Evolutionary conservation across 768 basidiomycete species (phyloP).

Genomic region (Boletus sp.): DNA sequence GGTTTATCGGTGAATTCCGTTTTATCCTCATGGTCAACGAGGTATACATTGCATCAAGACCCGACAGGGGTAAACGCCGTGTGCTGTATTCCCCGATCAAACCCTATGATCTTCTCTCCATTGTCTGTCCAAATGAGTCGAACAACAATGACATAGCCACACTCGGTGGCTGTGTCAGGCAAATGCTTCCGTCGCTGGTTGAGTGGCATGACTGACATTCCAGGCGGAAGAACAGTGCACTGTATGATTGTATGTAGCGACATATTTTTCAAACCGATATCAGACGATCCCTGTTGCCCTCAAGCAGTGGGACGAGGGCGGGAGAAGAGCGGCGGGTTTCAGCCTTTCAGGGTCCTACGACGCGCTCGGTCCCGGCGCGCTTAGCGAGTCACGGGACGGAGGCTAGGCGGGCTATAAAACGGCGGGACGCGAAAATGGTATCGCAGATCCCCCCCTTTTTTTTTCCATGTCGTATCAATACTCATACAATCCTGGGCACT

Average conservation of each 20-base stretch:
- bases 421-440: slow-evolving; percentile 18
- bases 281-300: too few relatives aligned
- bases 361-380: neutral
- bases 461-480: slow-evolving; percentile 50
- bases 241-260: too few relatives aligned
- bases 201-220: neutral
- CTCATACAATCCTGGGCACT: slow-evolving; percentile 46
- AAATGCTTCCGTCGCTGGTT: neutral
- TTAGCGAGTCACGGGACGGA: slow-evolving; percentile 27
- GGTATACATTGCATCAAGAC: too few relatives aligned
- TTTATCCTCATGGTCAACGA: too few relatives aligned
- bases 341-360: slow-evolving; percentile 14
- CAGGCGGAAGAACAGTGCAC: too few relatives aligned
- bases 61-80: too few relatives aligned
- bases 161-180: neutral
- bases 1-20: too few relatives aligned
- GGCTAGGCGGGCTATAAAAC: slow-evolving; percentile 31
- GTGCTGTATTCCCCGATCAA: too few relatives aligned
- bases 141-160: neutral
- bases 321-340: neutral
- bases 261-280: too few relatives aligned
- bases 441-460: slow-evolving; percentile 26
- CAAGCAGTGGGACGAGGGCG: neutral
- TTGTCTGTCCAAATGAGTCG: neutral
- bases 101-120: neutral